A percentile compares a stretch with the other conserved stretches of the same genome.
These are phyloP conservation scores for Annona squamosa DNA, from an alignment of 164 flowering plant species.

Conservation along the genomic window DNA sequence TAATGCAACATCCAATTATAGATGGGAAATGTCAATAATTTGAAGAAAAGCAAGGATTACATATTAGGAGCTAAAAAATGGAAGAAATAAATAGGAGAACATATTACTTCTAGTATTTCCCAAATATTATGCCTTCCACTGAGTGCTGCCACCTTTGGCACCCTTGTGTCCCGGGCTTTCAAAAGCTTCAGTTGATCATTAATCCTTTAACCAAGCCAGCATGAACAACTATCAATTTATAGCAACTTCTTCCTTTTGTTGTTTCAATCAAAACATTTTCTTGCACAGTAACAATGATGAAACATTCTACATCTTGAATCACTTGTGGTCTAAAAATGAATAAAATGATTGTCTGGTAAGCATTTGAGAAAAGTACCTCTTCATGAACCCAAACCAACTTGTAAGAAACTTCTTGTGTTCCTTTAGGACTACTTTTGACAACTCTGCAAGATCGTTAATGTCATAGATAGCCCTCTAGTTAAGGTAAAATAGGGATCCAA, in stretches of 20 bases:
- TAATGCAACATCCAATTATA: not conserved
- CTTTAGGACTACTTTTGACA: slow-evolving; percentile 83
- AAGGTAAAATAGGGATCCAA: too few relatives aligned
- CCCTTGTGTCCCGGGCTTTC: slow-evolving; percentile 59
- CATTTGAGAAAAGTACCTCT: slow-evolving; percentile 42
- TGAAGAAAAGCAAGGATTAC: not conserved
- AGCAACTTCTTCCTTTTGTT: slow-evolving; percentile 42
- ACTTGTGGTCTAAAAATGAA: not conserved
- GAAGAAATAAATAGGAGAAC: not conserved
- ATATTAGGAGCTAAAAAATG: not conserved
- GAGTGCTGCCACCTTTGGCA: slow-evolving; percentile 60
- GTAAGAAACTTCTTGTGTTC: slow-evolving; percentile 85
- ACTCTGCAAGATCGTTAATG: slow-evolving; percentile 32
- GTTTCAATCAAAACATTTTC: slow-evolving; percentile 67
- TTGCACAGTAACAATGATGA: slow-evolving; percentile 23
- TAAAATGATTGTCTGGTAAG: not conserved
- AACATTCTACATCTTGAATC: slow-evolving; percentile 7
- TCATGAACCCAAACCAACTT: slow-evolving; percentile 91
- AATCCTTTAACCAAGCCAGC: slow-evolving; percentile 67
- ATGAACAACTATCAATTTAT: slow-evolving; percentile 86
- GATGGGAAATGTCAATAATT: not conserved
- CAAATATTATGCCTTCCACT: slow-evolving; percentile 74
- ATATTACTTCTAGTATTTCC: slow-evolving; percentile 73
- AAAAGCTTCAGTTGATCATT: slow-evolving; percentile 54
- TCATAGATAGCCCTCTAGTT: too few relatives aligned